Evolutionary conservation across 1,284 basidiomycete species (phyloP).

Genomic region (Heliocybe sulcata): DNA sequence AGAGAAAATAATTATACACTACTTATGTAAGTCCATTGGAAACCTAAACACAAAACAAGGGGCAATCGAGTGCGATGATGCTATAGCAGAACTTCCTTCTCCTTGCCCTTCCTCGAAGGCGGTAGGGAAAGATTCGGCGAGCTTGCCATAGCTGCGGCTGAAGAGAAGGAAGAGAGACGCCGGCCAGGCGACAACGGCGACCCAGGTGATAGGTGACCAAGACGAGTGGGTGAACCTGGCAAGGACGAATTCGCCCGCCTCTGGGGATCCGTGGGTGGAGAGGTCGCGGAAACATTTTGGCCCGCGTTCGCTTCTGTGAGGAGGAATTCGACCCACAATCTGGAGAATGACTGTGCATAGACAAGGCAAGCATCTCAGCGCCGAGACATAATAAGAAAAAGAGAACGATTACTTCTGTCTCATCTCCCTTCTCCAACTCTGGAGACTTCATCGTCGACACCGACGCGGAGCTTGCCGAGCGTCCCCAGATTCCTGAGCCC

Average conservation of each 20-base stretch:
- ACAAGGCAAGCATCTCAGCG: background rate
- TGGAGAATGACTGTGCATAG: constrained; percentile 76
- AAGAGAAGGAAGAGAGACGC: background rate
- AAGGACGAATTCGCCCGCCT: background rate
- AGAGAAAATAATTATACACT: background rate
- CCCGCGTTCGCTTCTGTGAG: constrained; percentile 66
- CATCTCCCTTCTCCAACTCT: constrained; percentile 68
- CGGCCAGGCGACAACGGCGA: background rate
- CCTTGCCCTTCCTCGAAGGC: background rate
- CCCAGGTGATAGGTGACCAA: background rate
- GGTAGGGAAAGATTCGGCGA: background rate
- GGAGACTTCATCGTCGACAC: constrained; percentile 31
- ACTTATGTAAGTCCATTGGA: background rate
- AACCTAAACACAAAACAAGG: background rate
- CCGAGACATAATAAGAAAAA: background rate
- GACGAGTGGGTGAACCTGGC: background rate
- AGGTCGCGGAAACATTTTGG: background rate
- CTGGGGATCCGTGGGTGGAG: background rate
- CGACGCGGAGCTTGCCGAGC: constrained; percentile 32
- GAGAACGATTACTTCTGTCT: constrained; percentile 57
- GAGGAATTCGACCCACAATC: constrained; percentile 93
- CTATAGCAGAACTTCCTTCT: background rate
- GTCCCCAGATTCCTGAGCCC: constrained; percentile 45
- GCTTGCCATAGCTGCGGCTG: background rate
- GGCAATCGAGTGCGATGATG: background rate